These are phyloP conservation scores for Rhododendron griersonianum DNA, from an alignment of 148 eudicot genomes.

Conservation along the genomic window DNA sequence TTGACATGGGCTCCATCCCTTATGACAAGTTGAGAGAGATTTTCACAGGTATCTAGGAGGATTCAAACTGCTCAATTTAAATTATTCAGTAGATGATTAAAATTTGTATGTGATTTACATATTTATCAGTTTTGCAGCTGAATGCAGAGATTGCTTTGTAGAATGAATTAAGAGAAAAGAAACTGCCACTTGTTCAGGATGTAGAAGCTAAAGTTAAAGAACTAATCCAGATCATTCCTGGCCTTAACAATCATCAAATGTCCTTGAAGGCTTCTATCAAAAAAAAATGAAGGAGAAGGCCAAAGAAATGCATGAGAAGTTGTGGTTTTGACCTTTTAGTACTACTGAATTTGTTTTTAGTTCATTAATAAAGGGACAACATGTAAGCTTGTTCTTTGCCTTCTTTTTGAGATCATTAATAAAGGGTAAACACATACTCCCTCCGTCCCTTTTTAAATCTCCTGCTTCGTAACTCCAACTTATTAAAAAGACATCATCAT, in stretches of 20 bases:
- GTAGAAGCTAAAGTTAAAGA: slow-evolving; percentile 62
- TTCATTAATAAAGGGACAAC: neutral
- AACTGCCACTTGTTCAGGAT: slow-evolving; percentile 64
- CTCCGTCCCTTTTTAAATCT: too few species aligned
- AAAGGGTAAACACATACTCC: too few species aligned
- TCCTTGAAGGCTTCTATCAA: slow-evolving; percentile 45
- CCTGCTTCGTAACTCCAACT: too few species aligned
- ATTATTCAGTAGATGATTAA: neutral
- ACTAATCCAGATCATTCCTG: slow-evolving; percentile 48
- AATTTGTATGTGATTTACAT: too few species aligned
- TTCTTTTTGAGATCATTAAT: neutral
- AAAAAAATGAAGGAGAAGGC: slow-evolving; percentile 60
- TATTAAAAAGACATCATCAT: too few species aligned
- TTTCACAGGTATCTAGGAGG: slow-evolving; percentile 35
- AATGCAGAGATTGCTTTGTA: too few species aligned
- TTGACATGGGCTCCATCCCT: too few species aligned
- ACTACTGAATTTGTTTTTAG: neutral
- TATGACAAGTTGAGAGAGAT: too few species aligned
- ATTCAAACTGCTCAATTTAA: neutral
- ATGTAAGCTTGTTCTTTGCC: neutral
- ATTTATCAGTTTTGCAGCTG: too few species aligned
- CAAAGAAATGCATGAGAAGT: slow-evolving; percentile 71
- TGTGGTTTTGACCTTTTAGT: slow-evolving; percentile 13
- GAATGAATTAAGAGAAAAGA: too few species aligned
- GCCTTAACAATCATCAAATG: slow-evolving; percentile 66